Evolutionary conservation across 73 alveolate species (phyloP).

Genomic region (Paramecium primaurelia): DNA sequence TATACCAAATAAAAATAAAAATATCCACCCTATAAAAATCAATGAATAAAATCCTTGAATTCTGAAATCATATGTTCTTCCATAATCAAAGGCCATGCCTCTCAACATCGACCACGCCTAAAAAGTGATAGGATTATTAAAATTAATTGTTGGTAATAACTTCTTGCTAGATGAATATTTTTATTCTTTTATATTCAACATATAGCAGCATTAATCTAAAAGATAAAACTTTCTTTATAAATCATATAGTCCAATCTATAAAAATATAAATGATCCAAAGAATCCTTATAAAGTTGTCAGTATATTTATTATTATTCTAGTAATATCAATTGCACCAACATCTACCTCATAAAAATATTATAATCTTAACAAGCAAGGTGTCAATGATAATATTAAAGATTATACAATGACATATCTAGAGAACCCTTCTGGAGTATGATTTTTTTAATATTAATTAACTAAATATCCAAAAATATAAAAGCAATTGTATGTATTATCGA

Average conservation of each 20-base stretch:
- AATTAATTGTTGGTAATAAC: constrained; percentile 17
- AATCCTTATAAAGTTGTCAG: neutral
- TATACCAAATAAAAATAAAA: neutral
- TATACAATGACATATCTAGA: neutral
- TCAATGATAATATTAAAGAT: neutral
- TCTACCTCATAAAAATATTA: neutral
- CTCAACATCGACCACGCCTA: constrained; percentile 44
- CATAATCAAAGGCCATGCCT: constrained; percentile 28
- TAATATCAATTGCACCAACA: neutral
- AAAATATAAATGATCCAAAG: neutral
- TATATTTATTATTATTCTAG: neutral
- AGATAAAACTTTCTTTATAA: neutral
- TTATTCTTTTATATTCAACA: neutral
- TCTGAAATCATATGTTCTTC: constrained; percentile 13
- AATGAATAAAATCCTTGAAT: constrained; percentile 43
- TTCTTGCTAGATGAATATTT: neutral
- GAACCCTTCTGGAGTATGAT: neutral
- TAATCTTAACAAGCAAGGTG: constrained; percentile 1
- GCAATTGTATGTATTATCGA: neutral
- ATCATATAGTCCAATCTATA: constrained; percentile 21
- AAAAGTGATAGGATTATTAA: constrained; percentile 18
- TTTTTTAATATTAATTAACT: neutral
- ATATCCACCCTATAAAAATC: neutral
- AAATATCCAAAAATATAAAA: neutral
- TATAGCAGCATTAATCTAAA: constrained; percentile 31